Percentiles rank a stretch among this genome's conserved stretches.
Evolutionary conservation across 257 asterid genomes (phyloP).

Genomic region (Solanum bulbocastanum): DNA sequence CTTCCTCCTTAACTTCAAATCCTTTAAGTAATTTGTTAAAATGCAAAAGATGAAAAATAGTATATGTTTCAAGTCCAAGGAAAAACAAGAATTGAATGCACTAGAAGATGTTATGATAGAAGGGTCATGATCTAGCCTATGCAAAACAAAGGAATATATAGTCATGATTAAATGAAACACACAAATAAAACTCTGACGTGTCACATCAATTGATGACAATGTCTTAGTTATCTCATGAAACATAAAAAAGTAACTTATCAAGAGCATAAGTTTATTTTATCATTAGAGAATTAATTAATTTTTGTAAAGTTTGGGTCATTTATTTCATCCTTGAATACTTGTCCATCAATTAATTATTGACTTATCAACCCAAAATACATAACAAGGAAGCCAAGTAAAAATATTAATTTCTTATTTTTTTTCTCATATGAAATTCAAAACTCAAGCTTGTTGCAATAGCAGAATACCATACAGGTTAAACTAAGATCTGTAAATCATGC

Average conservation of each 20-base stretch:
- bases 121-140: background rate
- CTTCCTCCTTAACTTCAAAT: background rate
- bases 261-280: background rate
- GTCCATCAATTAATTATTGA: background rate
- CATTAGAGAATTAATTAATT: background rate
- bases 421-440: background rate
- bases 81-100: background rate
- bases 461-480: background rate
- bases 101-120: background rate
- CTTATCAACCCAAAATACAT: background rate
- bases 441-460: background rate
- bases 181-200: background rate
- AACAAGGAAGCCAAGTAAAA: background rate
- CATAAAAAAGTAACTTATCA: background rate
- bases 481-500: background rate
- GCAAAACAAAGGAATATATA: background rate
- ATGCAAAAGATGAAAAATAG: background rate
- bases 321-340: background rate
- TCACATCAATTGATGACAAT: background rate
- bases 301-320: background rate
- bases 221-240: background rate
- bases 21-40: background rate
- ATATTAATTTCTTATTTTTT: background rate
- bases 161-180: background rate
- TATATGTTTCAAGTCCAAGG: background rate